These are phyloP conservation scores for Tolypocladium nubicola DNA, from an alignment of 2,329 filamentous ascomycete species.

Conservation along the genomic window DNA sequence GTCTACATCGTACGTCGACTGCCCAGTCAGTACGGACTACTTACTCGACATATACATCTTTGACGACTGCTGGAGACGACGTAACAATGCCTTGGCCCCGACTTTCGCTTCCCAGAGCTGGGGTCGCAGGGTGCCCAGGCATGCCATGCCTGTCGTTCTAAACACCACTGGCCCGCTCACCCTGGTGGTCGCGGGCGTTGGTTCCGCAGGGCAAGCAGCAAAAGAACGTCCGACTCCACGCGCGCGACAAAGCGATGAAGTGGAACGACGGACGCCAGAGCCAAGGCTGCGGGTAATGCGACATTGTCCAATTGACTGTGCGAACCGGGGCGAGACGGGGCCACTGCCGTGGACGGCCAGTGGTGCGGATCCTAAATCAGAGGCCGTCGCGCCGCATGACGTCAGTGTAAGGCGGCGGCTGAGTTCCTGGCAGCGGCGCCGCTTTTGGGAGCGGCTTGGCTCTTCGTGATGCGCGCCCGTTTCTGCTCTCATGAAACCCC, in stretches of 20 bases:
- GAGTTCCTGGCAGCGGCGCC: neutral
- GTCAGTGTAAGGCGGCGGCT: neutral
- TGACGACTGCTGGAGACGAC: too few species aligned
- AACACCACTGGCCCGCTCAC: neutral
- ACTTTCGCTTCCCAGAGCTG: too few species aligned
- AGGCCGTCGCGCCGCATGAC: neutral
- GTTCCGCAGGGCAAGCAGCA: neutral
- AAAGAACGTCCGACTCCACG: neutral
- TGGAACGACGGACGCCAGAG: neutral
- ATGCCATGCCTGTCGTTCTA: neutral
- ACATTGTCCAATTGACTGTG: neutral
- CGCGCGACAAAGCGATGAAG: neutral
- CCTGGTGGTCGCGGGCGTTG: neutral
- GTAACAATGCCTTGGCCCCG: too few species aligned
- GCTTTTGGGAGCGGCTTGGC: neutral
- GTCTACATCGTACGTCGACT: neutral
- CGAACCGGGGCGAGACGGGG: neutral
- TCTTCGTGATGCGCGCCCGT: neutral
- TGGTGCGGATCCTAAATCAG: neutral
- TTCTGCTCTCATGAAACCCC: too few species aligned
- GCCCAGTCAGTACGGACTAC: neutral
- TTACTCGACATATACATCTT: too few species aligned
- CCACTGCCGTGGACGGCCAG: neutral
- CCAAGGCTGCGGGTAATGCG: neutral
- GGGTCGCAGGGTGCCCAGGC: neutral